phyloP scores from a whole-genome alignment of 140 eudicot genomes.

The Flaveria floridana region DNA sequence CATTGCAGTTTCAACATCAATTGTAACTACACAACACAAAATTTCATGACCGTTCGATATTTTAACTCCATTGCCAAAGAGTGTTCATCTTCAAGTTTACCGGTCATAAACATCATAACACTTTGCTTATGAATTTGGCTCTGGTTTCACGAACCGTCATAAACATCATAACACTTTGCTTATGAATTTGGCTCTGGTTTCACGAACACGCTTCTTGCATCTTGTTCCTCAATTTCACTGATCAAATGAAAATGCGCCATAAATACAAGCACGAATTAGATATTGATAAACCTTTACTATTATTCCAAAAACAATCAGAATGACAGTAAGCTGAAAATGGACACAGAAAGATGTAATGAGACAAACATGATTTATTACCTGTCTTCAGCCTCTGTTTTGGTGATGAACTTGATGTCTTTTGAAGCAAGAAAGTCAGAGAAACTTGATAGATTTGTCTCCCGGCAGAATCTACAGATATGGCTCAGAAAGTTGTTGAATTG shows the following conservation, averaged over 20 bases:
- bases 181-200: slow-evolving; percentile 45
- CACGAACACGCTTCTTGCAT: slow-evolving; percentile 51
- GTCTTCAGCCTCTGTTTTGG: slow-evolving; percentile 77
- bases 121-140: slow-evolving; percentile 32
- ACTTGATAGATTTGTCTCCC: slow-evolving; percentile 49
- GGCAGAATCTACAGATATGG: slow-evolving; percentile 59
- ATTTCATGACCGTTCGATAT: background rate
- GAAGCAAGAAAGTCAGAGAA: slow-evolving; percentile 61
- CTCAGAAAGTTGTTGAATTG: slow-evolving; percentile 79
- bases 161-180: background rate
- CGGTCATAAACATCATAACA: background rate
- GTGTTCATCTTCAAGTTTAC: slow-evolving; percentile 20
- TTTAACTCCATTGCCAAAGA: slow-evolving; percentile 3
- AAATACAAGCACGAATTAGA: slow-evolving; percentile 6
- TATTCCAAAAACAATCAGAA: background rate
- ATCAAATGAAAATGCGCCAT: background rate
- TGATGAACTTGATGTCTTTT: slow-evolving; percentile 54
- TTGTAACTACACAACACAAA: slow-evolving; percentile 26
- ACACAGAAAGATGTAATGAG: background rate
- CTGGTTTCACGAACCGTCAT: slow-evolving; percentile 40
- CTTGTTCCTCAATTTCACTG: slow-evolving; percentile 69
- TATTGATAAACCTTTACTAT: background rate
- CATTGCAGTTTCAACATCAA: background rate
- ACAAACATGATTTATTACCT: slow-evolving; percentile 44
- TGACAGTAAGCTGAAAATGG: background rate